Evolutionary conservation across 1,284 basidiomycete species (phyloP), one percentile per base, ranked within the genome.

Genomic region (Rhodofomes roseus): DNA sequence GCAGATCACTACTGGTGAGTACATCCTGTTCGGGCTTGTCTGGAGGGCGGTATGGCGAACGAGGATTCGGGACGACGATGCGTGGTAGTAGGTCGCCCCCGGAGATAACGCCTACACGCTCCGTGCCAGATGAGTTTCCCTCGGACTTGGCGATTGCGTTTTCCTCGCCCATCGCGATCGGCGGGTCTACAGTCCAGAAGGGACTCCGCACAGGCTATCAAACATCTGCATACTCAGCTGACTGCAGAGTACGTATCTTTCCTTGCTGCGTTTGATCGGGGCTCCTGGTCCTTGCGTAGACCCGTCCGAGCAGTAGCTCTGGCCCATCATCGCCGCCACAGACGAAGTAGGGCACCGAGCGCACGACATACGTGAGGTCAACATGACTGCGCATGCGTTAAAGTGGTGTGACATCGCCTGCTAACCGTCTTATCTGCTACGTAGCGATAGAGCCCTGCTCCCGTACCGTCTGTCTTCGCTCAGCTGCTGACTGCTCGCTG

Each of bases 1-100:
- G 55, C 86, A 87, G 65, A 83, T 91, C 59, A 82, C 81, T 0
- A 92, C 87, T 68, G 83, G 86, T 78, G 62, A 51, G 53, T 34
- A 53, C 44, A 5, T 50, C 37, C 25, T 54, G 48, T 44, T n/a
- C 20, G 36, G n/a, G 48, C 20, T 50, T 43, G 58, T 70, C 67
- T 58, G 29, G 12, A 23, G 9, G 27, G 20, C n/a, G 46, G 22
- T 25, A 22, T 27, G 12, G 25, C n/a, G 11, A 14, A 25, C 46
- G 31, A 34, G 11, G 4, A 11, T 34, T 11, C 5, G 11, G 5
- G 31, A 34, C 31, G 31, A 18, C 27, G 25, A n/a, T 29, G 14
- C 16, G 37, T 39, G 4, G 37, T 16, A 14, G 37, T 6, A 34
- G 31, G 31, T 34, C 31, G 11, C 31, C 11, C 31, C 31, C 11